Evolutionary conservation across 805 yeast genomes (phyloP), one percentile per base, ranked within the genome.

Genomic region (Zygosaccharomyces pseudorouxii): DNA sequence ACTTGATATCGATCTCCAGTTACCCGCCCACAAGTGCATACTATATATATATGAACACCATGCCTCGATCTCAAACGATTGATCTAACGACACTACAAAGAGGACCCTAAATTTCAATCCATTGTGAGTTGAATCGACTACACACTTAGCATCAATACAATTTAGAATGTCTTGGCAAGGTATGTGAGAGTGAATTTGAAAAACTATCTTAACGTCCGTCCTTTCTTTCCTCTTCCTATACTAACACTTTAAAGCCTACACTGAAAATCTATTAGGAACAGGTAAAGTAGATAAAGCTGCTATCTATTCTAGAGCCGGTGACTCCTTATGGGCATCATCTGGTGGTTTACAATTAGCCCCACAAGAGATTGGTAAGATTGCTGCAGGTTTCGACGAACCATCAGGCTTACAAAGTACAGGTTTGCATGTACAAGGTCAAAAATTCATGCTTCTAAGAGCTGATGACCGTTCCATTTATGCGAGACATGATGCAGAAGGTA

Each of bases 401-500:
- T 69, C 85, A 22, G 76, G 77, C 42, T 78, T 93, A 59, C 97
- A 88, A 71, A 80, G 93, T 39, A 79, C 77, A 57, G 99, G 99
- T 5, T 77, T 93, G 59, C 96, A 87, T 65, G 74, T 87, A 49
- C 85, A 82, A 64, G 88, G 89, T 47, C 82, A 81, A 62, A 93
- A 93, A 71, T 90, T 90, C 74, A 87, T 92, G 68, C 73, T 89
- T 56, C 77, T 93, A 60, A 82, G 82, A 61, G 96, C 96, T 11
- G 97, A 92, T 64, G 92, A 84, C 44, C 82, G 97, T 71, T 85
- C 95, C 51, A 86, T 93, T 59, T 92, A 93, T 68, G 98, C 97
- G 56, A 92, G 92, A 70, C 81, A 79, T 60, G 96, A 86, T 44
- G 89, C 84, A 52, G 86, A 84, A 60, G 99, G 99, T 60, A 77